Evolutionary conservation across 208 protist genomes (phyloP).

Genomic region (Trypanosoma grayi): DNA sequence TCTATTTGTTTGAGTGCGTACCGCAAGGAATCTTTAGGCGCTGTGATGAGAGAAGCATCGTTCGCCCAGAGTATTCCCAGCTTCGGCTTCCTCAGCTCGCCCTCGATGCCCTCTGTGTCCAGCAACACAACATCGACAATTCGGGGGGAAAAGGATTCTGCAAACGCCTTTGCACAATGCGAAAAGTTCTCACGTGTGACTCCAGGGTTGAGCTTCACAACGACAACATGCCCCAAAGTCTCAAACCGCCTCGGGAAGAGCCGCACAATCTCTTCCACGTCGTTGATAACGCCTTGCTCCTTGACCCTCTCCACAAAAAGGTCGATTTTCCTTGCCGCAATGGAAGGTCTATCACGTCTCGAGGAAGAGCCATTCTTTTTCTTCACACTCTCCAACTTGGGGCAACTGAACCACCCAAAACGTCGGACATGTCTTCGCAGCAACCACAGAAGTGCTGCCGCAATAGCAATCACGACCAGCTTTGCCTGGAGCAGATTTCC

Average conservation of each 20-base stretch:
- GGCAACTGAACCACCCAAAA: neutral
- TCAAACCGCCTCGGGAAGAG: constrained; percentile 81
- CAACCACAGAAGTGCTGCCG: constrained; percentile 2
- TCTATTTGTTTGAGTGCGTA: constrained; percentile 4
- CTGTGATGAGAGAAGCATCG: constrained; percentile 7
- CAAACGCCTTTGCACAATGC: constrained; percentile 46
- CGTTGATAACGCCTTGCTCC: neutral
- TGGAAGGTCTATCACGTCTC: constrained; percentile 2
- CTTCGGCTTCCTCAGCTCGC: constrained; percentile 71
- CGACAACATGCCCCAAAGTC: constrained; percentile 76
- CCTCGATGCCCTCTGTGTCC: constrained; percentile 66
- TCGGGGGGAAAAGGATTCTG: constrained; percentile 53
- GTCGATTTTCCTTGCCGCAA: constrained; percentile 49
- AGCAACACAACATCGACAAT: constrained; percentile 73
- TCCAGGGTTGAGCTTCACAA: constrained; percentile 68
- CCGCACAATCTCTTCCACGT: constrained; percentile 22
- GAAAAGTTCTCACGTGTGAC: constrained; percentile 37
- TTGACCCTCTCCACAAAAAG: constrained; percentile 37
- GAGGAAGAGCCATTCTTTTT: neutral
- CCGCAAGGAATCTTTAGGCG: constrained; percentile 13
- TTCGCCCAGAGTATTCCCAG: constrained; percentile 36
- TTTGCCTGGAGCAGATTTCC: neutral
- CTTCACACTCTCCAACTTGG: neutral
- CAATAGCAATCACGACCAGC: neutral
- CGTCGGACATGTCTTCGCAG: constrained; percentile 4